Evolutionary conservation across 768 basidiomycete species (phyloP).

Genomic region (Boletus sp.): DNA sequence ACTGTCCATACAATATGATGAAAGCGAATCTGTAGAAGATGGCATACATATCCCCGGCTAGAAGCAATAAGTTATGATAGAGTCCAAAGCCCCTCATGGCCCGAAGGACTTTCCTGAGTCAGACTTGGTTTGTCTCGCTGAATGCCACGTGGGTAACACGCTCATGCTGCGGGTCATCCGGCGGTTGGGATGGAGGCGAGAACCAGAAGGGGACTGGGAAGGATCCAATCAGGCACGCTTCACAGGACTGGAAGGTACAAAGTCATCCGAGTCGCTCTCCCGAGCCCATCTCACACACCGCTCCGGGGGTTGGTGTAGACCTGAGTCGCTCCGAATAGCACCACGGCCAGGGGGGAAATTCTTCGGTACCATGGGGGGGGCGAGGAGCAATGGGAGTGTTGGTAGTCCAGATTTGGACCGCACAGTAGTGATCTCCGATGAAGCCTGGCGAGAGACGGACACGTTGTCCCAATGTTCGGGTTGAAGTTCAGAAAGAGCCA

Average conservation of each 20-base stretch:
- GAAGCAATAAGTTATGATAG: too few relatives aligned
- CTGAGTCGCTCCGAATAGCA: background rate
- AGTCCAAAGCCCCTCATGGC: too few relatives aligned
- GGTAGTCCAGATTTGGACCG: background rate
- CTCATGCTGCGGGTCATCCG: background rate
- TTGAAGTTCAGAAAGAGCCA: background rate
- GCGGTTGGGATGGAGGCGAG: background rate
- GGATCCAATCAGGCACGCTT: background rate
- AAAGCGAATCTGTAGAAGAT: too few relatives aligned
- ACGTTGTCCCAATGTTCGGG: background rate
- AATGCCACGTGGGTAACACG: too few relatives aligned
- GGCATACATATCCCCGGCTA: too few relatives aligned
- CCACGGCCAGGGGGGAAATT: background rate
- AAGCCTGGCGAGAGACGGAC: background rate
- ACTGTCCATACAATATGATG: too few relatives aligned
- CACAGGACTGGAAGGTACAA: background rate
- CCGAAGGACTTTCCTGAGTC: too few relatives aligned
- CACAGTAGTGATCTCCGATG: too few relatives aligned
- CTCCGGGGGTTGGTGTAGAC: too few relatives aligned
- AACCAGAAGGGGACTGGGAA: background rate
- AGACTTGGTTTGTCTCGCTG: too few relatives aligned
- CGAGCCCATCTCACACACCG: background rate
- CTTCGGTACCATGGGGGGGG: background rate
- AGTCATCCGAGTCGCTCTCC: background rate
- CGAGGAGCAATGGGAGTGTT: background rate